Evolutionary conservation across 2,329 filamentous ascomycete genomes (phyloP).

Genomic region (Claviceps cyperi): DNA sequence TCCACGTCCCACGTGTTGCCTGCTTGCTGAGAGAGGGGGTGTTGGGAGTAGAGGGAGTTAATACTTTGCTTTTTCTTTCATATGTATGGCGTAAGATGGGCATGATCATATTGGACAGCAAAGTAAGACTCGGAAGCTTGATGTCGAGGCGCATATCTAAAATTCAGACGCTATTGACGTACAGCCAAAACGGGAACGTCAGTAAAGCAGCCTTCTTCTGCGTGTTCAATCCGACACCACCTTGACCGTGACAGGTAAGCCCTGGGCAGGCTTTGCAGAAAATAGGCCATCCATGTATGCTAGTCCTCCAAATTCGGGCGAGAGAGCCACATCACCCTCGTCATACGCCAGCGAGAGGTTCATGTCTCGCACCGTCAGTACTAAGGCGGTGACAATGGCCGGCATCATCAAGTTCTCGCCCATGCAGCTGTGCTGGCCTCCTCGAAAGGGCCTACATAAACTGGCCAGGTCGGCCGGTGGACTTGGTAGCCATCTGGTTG

Average conservation of each 20-base stretch:
- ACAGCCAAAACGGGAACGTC: background rate
- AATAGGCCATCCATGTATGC: slow-evolving; percentile 2
- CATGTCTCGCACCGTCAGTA: background rate
- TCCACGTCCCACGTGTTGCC: too few species aligned
- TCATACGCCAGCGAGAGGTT: background rate
- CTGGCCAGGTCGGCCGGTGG: background rate
- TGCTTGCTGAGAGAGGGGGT: too few species aligned
- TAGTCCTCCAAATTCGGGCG: background rate
- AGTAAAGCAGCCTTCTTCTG: too few species aligned
- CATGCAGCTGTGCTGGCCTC: slow-evolving; percentile 3
- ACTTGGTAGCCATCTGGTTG: slow-evolving; percentile 1
- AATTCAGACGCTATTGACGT: background rate
- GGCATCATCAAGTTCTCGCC: slow-evolving; percentile 4
- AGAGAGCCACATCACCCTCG: background rate
- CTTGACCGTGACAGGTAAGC: slow-evolving; percentile 1
- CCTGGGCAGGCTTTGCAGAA: slow-evolving; percentile 2
- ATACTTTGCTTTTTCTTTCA: too few species aligned
- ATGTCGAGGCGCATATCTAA: too few species aligned
- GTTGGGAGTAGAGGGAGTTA: too few species aligned
- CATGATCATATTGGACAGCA: too few species aligned
- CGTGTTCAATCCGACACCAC: background rate
- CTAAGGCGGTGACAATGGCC: background rate
- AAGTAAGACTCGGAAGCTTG: too few species aligned
- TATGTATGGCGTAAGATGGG: too few species aligned
- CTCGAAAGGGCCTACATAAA: background rate